Evolutionary conservation across 352 stramenopile genomes (phyloP).

Genomic region (Pythium rhizo-oryzae): DNA sequence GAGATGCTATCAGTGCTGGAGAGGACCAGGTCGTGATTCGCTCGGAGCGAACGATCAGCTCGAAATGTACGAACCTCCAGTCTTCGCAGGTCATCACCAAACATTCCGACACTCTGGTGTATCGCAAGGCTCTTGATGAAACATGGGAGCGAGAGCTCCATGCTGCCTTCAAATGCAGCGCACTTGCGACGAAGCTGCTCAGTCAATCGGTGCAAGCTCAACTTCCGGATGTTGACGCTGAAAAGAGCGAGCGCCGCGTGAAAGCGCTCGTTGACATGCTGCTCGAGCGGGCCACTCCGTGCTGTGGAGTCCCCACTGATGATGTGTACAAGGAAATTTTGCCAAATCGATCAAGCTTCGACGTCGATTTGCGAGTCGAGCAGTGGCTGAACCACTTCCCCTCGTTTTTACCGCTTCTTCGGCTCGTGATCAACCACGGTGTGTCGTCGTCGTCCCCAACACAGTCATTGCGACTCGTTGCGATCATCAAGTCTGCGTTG

Average conservation of each 20-base stretch:
- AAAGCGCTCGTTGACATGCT: constrained; percentile 69
- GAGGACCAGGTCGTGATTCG: constrained; percentile 51
- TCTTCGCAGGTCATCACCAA: constrained; percentile 77
- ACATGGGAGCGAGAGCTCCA: constrained; percentile 76
- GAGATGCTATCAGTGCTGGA: constrained; percentile 30
- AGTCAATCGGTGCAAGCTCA: constrained; percentile 39
- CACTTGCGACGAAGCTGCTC: constrained; percentile 59
- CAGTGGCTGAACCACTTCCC: constrained; percentile 87
- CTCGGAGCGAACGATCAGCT: constrained; percentile 78
- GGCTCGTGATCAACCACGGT: constrained; percentile 40
- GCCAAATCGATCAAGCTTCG: constrained; percentile 81
- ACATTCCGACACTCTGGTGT: constrained; percentile 51
- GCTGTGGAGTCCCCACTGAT: constrained; percentile 75
- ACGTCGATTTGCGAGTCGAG: constrained; percentile 79
- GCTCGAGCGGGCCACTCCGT: constrained; percentile 73
- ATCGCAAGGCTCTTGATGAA: constrained; percentile 73
- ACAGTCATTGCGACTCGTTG: constrained; percentile 60
- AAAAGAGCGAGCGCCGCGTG: constrained; percentile 52
- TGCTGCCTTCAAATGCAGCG: constrained; percentile 54
- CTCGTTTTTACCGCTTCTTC: constrained; percentile 64
- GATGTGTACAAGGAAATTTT: constrained; percentile 84
- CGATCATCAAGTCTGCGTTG: constrained; percentile 73
- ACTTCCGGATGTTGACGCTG: constrained; percentile 23
- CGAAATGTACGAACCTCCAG: constrained; percentile 81
- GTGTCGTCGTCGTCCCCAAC: constrained; percentile 39